These are phyloP conservation scores for Novymonas esmeraldas DNA, from an alignment of 208 protist genomes.

Conservation along the genomic window DNA sequence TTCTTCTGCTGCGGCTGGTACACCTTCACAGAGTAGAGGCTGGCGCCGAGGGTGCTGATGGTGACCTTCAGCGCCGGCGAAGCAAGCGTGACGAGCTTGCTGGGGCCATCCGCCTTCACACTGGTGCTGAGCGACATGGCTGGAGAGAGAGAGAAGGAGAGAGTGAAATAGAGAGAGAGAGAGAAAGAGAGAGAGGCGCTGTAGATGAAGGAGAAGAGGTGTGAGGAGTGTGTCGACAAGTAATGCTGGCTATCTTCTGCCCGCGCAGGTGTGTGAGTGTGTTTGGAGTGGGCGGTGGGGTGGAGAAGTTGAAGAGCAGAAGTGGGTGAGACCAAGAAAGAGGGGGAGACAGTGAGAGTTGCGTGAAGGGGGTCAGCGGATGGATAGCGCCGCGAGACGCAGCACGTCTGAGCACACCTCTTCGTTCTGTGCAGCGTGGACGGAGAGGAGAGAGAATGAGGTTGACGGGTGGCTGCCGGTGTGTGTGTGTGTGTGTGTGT, in stretches of 20 bases:
- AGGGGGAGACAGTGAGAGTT: no score
- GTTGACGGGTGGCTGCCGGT: no score
- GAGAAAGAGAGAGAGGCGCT: not conserved
- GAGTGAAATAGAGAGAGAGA: not conserved
- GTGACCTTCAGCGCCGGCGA: constrained; percentile 38
- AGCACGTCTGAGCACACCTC: no score
- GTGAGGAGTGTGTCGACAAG: no score
- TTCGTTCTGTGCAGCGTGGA: no score
- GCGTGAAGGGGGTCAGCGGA: no score
- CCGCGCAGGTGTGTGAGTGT: not conserved
- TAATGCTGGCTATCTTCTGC: not conserved
- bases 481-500: no score
- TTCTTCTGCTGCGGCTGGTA: constrained; percentile 24
- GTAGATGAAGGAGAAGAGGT: not conserved
- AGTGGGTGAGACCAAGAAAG: no score
- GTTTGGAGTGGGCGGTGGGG: not conserved
- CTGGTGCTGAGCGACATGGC: constrained; percentile 34
- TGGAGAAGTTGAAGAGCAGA: no score
- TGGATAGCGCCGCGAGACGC: no score
- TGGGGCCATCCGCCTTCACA: constrained; percentile 38
- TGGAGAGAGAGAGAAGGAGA: not conserved
- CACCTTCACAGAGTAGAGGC: constrained; percentile 48
- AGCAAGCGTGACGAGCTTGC: constrained; percentile 42
- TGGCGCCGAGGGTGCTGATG: constrained; percentile 58
- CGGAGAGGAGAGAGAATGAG: no score